These are phyloP conservation scores for Ramaria rubella DNA, from an alignment of 768 basidiomycete species.

Conservation along the genomic window DNA sequence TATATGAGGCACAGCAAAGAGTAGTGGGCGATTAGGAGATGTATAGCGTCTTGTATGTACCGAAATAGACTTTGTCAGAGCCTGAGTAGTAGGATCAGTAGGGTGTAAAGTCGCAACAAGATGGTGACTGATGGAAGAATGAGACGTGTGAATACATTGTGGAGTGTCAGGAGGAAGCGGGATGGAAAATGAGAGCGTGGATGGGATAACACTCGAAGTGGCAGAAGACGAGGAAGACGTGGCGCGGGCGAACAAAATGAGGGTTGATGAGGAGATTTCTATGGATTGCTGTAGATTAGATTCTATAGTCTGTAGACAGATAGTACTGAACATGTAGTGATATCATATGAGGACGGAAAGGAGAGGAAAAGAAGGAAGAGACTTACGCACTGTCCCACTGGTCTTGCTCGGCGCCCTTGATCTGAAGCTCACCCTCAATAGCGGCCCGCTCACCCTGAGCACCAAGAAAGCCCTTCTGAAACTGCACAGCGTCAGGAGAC, in stretches of 20 bases:
- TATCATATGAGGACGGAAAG: constrained; percentile 13
- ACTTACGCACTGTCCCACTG: constrained; percentile 70
- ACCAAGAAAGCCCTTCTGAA: constrained; percentile 82
- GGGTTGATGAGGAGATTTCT: constrained; percentile 55
- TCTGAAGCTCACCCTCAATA: constrained; percentile 81
- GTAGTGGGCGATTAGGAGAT: constrained; percentile 54
- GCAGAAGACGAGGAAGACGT: constrained; percentile 23
- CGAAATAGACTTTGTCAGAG: constrained; percentile 41
- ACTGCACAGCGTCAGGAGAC: constrained; percentile 59
- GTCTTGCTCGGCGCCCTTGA: constrained; percentile 58
- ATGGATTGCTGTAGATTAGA: constrained; percentile 53
- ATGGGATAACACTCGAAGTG: constrained; percentile 36
- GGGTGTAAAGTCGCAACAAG: constrained; percentile 64
- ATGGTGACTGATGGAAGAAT: constrained; percentile 64
- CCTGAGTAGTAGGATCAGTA: constrained; percentile 26
- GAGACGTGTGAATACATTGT: constrained; percentile 71
- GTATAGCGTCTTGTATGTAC: constrained; percentile 75
- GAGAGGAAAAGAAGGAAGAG: constrained; percentile 4
- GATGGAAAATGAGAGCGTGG: constrained; percentile 73
- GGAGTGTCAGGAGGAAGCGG: constrained; percentile 75
- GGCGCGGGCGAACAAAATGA: constrained; percentile 47
- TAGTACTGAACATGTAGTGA: constrained; percentile 43
- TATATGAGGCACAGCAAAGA: constrained; percentile 18
- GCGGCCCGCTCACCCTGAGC: constrained; percentile 77
- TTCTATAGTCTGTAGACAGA: constrained; percentile 64